Percentiles rank a stretch among this genome's conserved stretches.
These are phyloP conservation scores for Colletotrichum spinosum DNA, from an alignment of 2,329 filamentous ascomycete genomes.

Conservation along the genomic window DNA sequence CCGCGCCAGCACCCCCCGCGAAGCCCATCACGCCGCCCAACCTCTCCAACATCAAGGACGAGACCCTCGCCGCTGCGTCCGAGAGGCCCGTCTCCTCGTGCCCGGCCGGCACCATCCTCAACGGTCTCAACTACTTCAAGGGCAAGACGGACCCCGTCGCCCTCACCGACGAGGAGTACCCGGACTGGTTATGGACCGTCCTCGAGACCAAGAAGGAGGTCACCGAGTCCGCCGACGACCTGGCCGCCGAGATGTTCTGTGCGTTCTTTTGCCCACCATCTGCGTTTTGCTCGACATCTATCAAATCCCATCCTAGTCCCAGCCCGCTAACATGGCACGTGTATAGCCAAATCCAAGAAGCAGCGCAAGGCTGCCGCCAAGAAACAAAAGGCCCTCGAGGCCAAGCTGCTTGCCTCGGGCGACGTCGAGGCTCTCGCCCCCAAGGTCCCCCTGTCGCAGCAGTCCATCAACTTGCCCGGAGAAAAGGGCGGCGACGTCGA, in stretches of 20 bases:
- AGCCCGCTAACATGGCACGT: slow-evolving; percentile 2
- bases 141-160: slow-evolving; percentile 79
- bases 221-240: slow-evolving; percentile 60
- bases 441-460: slow-evolving; percentile 81
- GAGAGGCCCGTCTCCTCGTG: slow-evolving; percentile 61
- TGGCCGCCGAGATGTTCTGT: slow-evolving; percentile 84
- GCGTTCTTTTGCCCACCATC: slow-evolving; percentile 50
- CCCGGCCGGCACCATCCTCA: slow-evolving; percentile 75
- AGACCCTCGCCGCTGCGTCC: slow-evolving; percentile 44
- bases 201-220: slow-evolving; percentile 71
- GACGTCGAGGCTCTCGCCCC: slow-evolving; percentile 73
- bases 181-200: slow-evolving; percentile 82
- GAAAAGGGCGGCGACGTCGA: slow-evolving; percentile 55
- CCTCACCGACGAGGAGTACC: slow-evolving; percentile 80
- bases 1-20: slow-evolving; percentile 47
- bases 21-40: slow-evolving; percentile 44
- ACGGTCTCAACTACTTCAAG: slow-evolving; percentile 83
- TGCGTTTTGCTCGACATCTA: neutral
- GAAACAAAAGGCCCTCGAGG: slow-evolving; percentile 67
- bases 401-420: slow-evolving; percentile 71
- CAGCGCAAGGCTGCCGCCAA: slow-evolving; percentile 79
- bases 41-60: slow-evolving; percentile 47
- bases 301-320: too few species aligned
- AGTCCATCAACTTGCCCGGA: slow-evolving; percentile 79
- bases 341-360: slow-evolving; percentile 84